Percentiles rank a stretch among this genome's conserved stretches.
phyloP scores from a whole-genome alignment of 805 yeast genomes.

The Saccharomycopsis synnaedendra region DNA sequence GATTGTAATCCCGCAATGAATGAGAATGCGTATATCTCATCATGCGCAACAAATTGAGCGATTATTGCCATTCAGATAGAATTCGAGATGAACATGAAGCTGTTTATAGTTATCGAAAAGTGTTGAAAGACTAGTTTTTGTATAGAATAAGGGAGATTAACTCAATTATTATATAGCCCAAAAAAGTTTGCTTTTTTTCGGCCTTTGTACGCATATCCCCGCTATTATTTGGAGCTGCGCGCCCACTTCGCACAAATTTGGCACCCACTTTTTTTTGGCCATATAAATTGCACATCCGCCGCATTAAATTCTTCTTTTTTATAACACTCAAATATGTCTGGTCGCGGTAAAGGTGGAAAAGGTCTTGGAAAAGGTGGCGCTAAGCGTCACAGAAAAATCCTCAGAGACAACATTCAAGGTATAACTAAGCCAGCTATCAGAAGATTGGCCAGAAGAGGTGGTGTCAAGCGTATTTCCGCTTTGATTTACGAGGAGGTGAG shows the following conservation, averaged over 20 bases:
- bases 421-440: constrained; percentile 99
- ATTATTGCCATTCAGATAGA: no score
- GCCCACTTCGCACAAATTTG: background rate
- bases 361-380: constrained; percentile 99
- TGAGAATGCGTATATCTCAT: no score
- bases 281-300: background rate
- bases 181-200: background rate
- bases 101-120: no score
- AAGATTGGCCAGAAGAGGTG: constrained; percentile 99
- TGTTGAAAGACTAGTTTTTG: no score
- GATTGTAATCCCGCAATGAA: no score
- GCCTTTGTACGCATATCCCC: background rate
- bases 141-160: background rate
- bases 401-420: constrained; percentile 99
- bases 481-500: constrained; percentile 98
- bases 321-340: constrained; percentile 55
- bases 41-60: no score
- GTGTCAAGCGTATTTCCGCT: constrained; percentile 99
- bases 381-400: constrained; percentile 98
- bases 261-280: background rate
- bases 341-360: constrained; percentile 99
- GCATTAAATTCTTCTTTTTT: background rate
- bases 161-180: background rate
- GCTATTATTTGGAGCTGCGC: background rate
- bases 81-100: no score